Conservation (phyloP, 257 asterid species). For the Solanum tarapatanum region DNA sequence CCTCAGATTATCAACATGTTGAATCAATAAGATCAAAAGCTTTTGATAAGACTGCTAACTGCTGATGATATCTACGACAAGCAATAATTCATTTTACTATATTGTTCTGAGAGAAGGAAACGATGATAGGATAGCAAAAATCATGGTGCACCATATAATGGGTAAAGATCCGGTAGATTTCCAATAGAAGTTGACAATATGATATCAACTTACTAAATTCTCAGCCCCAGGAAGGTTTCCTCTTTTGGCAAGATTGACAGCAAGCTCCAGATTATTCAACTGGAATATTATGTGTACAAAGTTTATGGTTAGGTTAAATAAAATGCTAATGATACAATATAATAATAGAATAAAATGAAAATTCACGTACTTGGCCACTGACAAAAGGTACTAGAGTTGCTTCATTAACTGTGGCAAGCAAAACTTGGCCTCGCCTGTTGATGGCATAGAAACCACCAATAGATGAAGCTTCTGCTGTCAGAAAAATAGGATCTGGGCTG, state of each 20-base stretch:
- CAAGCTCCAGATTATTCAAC: conserved; percentile 99
- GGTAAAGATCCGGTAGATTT: not conserved
- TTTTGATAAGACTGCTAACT: not conserved
- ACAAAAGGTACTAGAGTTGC: conserved; percentile 85
- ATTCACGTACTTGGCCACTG: conserved; percentile 82
- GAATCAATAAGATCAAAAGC: not conserved
- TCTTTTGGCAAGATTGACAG: conserved; percentile 95
- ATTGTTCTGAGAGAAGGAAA: not conserved
- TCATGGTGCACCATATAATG: not conserved
- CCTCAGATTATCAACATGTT: not conserved
- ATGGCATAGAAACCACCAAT: conserved; percentile 95
- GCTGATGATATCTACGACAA: not conserved
- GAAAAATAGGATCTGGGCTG: conserved; percentile 95
- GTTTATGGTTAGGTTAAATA: not conserved
- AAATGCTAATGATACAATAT: not conserved
- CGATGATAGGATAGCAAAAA: not conserved
- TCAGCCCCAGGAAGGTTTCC: conserved; percentile 99
- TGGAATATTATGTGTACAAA: conserved; percentile 11
- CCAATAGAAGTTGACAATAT: not conserved
- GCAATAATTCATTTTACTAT: not conserved
- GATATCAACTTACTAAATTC: conserved; percentile 64
- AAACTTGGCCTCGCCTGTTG: conserved; percentile 93
- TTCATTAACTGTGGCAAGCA: conserved; percentile 93
- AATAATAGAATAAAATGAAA: not conserved
- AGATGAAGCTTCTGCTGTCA: conserved; percentile 89